Percentiles rank a stretch among this genome's conserved stretches.
These are phyloP conservation scores for Barnettozyma salicaria DNA, from an alignment of 805 yeast genomes.

Conservation along the genomic window DNA sequence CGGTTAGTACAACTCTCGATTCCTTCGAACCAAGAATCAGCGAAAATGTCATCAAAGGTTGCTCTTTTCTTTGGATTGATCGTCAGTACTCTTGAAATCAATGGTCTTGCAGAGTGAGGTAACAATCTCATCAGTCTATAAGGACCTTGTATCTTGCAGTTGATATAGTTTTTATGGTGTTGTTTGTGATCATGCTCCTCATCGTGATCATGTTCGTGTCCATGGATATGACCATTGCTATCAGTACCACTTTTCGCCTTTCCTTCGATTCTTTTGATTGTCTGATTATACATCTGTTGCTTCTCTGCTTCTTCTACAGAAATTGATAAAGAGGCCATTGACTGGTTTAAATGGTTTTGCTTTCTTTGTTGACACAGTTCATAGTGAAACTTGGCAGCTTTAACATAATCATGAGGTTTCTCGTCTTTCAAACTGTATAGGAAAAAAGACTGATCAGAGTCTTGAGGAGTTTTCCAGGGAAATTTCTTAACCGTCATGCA, in stretches of 20 bases:
- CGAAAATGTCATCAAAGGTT: slow-evolving; percentile 55
- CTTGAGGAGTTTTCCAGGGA: slow-evolving; percentile 82
- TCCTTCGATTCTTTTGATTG: slow-evolving; percentile 6
- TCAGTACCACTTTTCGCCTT: slow-evolving; percentile 1
- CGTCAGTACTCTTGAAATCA: slow-evolving; percentile 58
- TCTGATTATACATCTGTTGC: slow-evolving; percentile 2
- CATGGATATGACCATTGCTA: background rate
- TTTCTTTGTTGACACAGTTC: slow-evolving; percentile 53
- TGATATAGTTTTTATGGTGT: slow-evolving; percentile 3
- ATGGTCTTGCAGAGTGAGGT: slow-evolving; percentile 80
- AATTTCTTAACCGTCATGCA: slow-evolving; percentile 81
- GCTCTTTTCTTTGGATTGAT: slow-evolving; percentile 60
- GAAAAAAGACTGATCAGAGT: slow-evolving; percentile 62
- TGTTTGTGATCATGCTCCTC: slow-evolving; percentile 4
- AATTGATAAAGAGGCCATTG: slow-evolving; percentile 13
- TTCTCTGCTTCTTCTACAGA: slow-evolving; percentile 1
- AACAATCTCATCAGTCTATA: slow-evolving; percentile 72
- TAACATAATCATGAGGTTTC: slow-evolving; percentile 65
- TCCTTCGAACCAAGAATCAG: slow-evolving; percentile 65
- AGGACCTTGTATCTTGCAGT: slow-evolving; percentile 56
- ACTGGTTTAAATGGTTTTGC: slow-evolving; percentile 31
- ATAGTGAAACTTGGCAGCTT: slow-evolving; percentile 69
- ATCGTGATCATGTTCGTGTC: slow-evolving; percentile 5
- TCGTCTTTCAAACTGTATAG: slow-evolving; percentile 65
- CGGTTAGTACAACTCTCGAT: slow-evolving; percentile 43